Percentiles rank a stretch among this genome's conserved stretches.
phyloP scores from a whole-genome alignment of 495 filamentous ascomycete genomes.

The Aspergillus biplanus region DNA sequence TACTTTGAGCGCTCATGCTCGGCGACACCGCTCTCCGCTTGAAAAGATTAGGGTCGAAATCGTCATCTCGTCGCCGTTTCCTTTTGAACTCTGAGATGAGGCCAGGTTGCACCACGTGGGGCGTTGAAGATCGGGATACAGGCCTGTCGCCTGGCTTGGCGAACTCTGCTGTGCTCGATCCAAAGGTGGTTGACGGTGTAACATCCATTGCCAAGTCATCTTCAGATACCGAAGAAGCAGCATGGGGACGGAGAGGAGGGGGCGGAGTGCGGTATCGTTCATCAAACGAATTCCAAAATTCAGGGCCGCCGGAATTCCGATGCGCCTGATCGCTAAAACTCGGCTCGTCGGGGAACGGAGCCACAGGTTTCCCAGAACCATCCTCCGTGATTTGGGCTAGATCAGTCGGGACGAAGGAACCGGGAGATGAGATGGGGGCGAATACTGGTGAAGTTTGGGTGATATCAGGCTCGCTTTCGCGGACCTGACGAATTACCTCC shows the following conservation, averaged over 20 bases:
- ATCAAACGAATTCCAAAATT: conserved; percentile 83
- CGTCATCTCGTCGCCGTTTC: conserved; percentile 87
- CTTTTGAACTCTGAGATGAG: conserved; percentile 69
- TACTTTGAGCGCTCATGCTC: conserved; percentile 88
- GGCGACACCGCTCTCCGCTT: conserved; percentile 94
- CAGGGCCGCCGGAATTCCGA: conserved; percentile 68
- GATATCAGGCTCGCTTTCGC: conserved; percentile 64
- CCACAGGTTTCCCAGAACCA: conserved; percentile 58
- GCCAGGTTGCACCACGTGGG: conserved; percentile 45
- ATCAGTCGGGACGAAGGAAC: conserved; percentile 53
- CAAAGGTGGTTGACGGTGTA: conserved; percentile 58
- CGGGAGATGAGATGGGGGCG: conserved; percentile 41
- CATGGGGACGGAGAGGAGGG: conserved; percentile 57
- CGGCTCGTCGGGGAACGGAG: conserved; percentile 54
- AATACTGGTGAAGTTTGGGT: conserved; percentile 46
- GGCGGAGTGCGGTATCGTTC: conserved; percentile 66
- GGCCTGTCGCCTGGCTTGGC: conserved; percentile 37
- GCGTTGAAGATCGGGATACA: conserved; percentile 53
- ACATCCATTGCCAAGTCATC: conserved; percentile 82
- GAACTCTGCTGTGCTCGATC: conserved; percentile 33
- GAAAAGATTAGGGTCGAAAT: conserved; percentile 85
- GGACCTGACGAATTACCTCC: conserved; percentile 91
- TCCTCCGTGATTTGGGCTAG: conserved; percentile 59
- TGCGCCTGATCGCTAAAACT: conserved; percentile 74
- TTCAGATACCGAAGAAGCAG: conserved; percentile 63